These are phyloP conservation scores for Lentinula guzmanii DNA, from an alignment of 768 basidiomycete species.

Conservation along the genomic window DNA sequence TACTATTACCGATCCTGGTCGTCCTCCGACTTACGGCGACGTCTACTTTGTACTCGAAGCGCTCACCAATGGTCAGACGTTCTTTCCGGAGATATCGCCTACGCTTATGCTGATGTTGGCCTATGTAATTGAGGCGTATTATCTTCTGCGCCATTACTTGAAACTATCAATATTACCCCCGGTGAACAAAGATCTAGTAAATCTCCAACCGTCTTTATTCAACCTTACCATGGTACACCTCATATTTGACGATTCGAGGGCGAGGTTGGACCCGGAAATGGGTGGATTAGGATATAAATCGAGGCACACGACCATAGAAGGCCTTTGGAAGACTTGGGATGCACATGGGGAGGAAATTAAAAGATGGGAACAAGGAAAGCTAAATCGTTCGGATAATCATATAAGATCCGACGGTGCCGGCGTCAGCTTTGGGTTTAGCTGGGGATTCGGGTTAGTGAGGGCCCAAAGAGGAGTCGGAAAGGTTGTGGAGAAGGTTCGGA, in stretches of 20 bases:
- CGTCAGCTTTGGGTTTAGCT: constrained; percentile 40
- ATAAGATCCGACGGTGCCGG: constrained; percentile 35
- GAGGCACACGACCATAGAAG: constrained; percentile 52
- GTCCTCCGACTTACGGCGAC: constrained; percentile 58
- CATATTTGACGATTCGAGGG: constrained; percentile 63
- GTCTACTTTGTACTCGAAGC: constrained; percentile 48
- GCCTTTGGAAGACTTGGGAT: constrained; percentile 48
- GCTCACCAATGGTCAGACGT: constrained; percentile 50
- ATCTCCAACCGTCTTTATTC: constrained; percentile 57
- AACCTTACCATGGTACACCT: constrained; percentile 47
- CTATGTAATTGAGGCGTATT: constrained; percentile 50
- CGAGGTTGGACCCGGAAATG: constrained; percentile 43
- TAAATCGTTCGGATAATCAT: constrained; percentile 25
- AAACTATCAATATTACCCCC: constrained; percentile 26
- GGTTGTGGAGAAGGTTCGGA: constrained; percentile 5
- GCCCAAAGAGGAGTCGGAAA: constrained; percentile 6
- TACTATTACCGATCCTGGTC: constrained; percentile 59
- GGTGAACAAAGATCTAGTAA: constrained; percentile 42
- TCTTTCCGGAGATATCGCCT: constrained; percentile 50
- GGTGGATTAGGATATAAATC: constrained; percentile 64
- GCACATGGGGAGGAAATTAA: constrained; percentile 33
- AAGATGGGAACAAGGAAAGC: neutral
- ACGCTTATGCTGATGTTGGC: constrained; percentile 64
- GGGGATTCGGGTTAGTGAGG: constrained; percentile 29
- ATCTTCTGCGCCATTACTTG: constrained; percentile 35